Base-by-base conservation (phyloP, 345 rosid species). In the Raphanus sativus region DNA sequence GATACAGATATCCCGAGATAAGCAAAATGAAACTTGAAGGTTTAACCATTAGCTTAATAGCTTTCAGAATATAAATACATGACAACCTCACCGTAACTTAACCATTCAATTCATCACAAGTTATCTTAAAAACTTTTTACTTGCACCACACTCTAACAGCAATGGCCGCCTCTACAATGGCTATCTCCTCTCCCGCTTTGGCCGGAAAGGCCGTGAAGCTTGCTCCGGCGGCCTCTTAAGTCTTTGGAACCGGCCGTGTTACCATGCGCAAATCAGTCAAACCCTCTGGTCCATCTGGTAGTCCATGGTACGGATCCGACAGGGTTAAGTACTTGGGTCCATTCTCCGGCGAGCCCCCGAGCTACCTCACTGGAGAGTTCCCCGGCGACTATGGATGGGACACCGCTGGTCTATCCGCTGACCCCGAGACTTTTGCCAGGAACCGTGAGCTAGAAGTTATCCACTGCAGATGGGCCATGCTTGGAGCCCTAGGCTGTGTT, bases 381-480 rank as follows among this genome's bases (percentile, higher is more conserved):
- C 93, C 92, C 0, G 83, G 83, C 0, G 83, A 80, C 65, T 80
- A 80, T 56, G 83, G 83, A 42, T 80, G 83, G 83, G 83, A 80
- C 80, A 80, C 80, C 17, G 96, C 96, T 1, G 97, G 97, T 5
- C 87, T 92, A 40, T 90, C 96, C 0, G 96, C 97, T n/a, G 96
- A 92, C 75, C 97, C 94, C 0, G 94, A 89, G 77, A 90, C 97
- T 52, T 92, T 92, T 11, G 93, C 93, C 24, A 90, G 83, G 87
- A 91, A 89, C 90, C 90, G 94, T 17, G 94, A 89, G 87, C 89
- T 91, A 1, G 94, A 89, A 74, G 97, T 91, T n/a, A 91, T 91
- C 83, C 97, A 91, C 82, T 61, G 60, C 55, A 84, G 97, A 75
- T 91, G 97, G 91, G 93, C 93, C 52, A 91, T 89, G 97, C 82